These are phyloP conservation scores for Zygosaccharomyces lentus DNA, from an alignment of 805 yeast species.

Conservation along the genomic window DNA sequence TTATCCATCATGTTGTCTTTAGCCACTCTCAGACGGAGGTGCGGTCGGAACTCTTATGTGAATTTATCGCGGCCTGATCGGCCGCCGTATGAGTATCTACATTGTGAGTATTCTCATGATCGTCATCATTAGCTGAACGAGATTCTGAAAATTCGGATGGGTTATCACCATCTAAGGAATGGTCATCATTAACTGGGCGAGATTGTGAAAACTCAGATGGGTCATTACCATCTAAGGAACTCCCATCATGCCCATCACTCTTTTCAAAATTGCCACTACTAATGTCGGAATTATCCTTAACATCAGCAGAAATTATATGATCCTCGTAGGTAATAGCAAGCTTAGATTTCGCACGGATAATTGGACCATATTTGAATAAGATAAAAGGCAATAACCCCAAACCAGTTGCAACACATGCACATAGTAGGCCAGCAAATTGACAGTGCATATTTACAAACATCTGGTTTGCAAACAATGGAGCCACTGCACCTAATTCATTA, in stretches of 20 bases:
- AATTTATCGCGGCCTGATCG: not conserved
- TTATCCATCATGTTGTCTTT: conserved; percentile 3
- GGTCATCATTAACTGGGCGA: too few relatives aligned
- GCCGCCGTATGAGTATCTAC: not conserved
- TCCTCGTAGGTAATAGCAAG: conserved; percentile 4
- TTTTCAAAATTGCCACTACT: not conserved
- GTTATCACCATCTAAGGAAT: conserved; percentile 7
- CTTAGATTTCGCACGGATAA: conserved; percentile 1
- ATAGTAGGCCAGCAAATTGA: conserved; percentile 2
- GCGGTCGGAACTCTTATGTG: not conserved
- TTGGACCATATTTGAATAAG: conserved; percentile 3
- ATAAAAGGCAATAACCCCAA: conserved; percentile 1
- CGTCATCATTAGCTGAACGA: conserved; percentile 1
- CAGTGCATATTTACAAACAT: conserved; percentile 2
- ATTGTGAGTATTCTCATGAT: not conserved
- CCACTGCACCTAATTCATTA: conserved; percentile 4
- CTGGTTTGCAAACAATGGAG: conserved; percentile 2
- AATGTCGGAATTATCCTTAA: not conserved
- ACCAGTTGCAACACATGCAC: conserved; percentile 3
- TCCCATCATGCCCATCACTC: not conserved
- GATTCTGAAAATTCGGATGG: conserved; percentile 5
- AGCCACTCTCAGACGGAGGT: conserved; percentile 1
- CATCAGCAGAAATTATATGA: not conserved
- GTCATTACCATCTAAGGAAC: conserved; percentile 7
- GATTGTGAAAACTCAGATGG: too few relatives aligned